Base-by-base conservation (phyloP, 306 rosid genomes). In the Senna tora region DNA sequence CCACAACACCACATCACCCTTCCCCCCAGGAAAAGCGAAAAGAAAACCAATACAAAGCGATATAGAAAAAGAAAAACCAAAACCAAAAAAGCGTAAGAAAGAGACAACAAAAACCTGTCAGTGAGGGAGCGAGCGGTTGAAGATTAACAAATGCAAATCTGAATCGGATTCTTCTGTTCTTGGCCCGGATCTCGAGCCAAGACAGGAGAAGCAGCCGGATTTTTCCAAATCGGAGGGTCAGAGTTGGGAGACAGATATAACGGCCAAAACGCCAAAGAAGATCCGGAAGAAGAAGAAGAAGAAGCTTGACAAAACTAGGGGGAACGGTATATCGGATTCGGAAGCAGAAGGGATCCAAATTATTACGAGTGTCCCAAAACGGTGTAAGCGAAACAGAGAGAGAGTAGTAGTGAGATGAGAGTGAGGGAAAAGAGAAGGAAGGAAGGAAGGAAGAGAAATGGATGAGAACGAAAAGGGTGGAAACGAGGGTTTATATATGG, bases 121-220 rank as follows among this genome's bases (percentile, higher is more conserved):
- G 30, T 25, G 39, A 3, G 4, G 38, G 4, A 0, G 25, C 0
- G 4, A 9, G 54, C 53, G 42, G 74, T 50, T n/a, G 75, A 73
- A 76, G 77, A 41, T 72, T 28, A 39, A 5, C 32, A 81, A 84
- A 83, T 74, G 85, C 39, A 56, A 79, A 79, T 72, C 78, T 43
- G 76, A 84, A 83, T 39, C 74, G 13, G 83, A 79, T 73, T 65
- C 83, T 58, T 76, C 91, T 80, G 93, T 76, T 66, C 96, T 87
- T 90, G 93, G 96, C 96, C 85, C 91, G 89, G 93, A 90, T 87
- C 93, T 90, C 96, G 96, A 90, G 96, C 96, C 96, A 90, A 90
- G 93, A 86, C 93, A 84, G 87, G 84, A 83, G 87, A 79, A 75
- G 76, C 82, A 51, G 62, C 53, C 47, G 57, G 81, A 76, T 20